Percentiles rank a stretch among this genome's conserved stretches.
phyloP scores from a whole-genome alignment of 2,329 filamentous ascomycete genomes.

The Teratosphaeria destructans region DNA sequence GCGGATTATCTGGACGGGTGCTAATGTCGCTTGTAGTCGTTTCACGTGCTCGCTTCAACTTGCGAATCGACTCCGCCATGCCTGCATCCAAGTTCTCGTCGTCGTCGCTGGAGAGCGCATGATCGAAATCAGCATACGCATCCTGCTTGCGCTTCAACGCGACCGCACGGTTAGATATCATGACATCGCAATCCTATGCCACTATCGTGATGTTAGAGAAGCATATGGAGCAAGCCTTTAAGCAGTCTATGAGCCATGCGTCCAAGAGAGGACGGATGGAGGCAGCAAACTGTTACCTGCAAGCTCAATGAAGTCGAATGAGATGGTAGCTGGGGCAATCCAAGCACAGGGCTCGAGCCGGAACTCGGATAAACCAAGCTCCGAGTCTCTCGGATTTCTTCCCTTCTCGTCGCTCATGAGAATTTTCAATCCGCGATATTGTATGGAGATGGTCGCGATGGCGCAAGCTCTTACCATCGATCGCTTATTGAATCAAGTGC shows the following conservation, averaged over 20 bases:
- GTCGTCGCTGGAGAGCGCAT: background rate
- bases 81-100: background rate
- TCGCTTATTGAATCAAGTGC: conserved; percentile 49
- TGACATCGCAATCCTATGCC: background rate
- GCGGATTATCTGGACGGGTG: background rate
- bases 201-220: background rate
- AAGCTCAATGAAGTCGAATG: background rate
- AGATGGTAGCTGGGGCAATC: background rate
- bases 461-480: conserved; percentile 31
- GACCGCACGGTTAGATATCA: background rate
- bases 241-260: background rate
- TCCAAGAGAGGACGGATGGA: background rate
- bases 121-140: background rate
- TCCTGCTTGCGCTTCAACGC: background rate
- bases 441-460: conserved; percentile 6
- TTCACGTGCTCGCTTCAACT: background rate
- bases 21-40: background rate
- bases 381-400: background rate
- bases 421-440: background rate
- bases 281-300: background rate
- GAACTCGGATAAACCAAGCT: background rate
- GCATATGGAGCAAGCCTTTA: background rate
- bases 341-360: no score
- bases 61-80: background rate
- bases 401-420: background rate